Percentiles rank a stretch among this genome's conserved stretches.
Evolutionary conservation across 2,329 filamentous ascomycete genomes (phyloP).

Genomic region (Dissoconium aciculare): DNA sequence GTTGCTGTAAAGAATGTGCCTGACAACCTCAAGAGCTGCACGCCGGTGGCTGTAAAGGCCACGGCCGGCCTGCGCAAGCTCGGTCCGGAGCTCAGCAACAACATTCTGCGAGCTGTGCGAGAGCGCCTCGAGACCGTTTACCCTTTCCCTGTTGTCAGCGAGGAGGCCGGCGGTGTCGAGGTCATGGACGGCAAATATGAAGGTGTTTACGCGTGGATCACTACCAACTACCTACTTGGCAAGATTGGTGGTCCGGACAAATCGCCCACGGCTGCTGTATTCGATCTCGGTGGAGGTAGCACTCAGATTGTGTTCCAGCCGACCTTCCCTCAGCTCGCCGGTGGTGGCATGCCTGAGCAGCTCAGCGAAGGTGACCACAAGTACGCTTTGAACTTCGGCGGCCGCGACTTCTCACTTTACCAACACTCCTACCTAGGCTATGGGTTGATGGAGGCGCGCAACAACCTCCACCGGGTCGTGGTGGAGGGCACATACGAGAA

Average conservation of each 20-base stretch:
- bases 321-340: conserved; percentile 59
- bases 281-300: conserved; percentile 87
- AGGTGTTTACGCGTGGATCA: conserved; percentile 98
- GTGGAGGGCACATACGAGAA: conserved; percentile 55
- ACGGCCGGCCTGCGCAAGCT: conserved; percentile 86
- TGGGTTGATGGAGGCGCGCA: conserved; percentile 86
- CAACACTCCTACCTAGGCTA: conserved; percentile 97
- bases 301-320: conserved; percentile 99
- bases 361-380: conserved; percentile 88
- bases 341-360: conserved; percentile 70
- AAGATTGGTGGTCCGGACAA: conserved; percentile 92
- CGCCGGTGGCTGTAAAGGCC: conserved; percentile 91
- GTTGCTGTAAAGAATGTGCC: conserved; percentile 75
- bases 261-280: conserved; percentile 80
- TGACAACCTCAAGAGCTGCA: conserved; percentile 78
- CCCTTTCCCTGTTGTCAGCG: conserved; percentile 84
- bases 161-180: conserved; percentile 71
- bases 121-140: conserved; percentile 72
- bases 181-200: conserved; percentile 98
- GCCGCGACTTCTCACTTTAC: conserved; percentile 81
- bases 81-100: conserved; percentile 62
- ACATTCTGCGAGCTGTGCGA: conserved; percentile 75
- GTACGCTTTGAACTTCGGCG: conserved; percentile 80
- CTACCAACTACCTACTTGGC: conserved; percentile 92
- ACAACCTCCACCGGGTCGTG: conserved; percentile 64